Evolutionary conservation across 257 asterid genomes (phyloP), one percentile per base, ranked within the genome.

Genomic region (Solanum habrochaites): DNA sequence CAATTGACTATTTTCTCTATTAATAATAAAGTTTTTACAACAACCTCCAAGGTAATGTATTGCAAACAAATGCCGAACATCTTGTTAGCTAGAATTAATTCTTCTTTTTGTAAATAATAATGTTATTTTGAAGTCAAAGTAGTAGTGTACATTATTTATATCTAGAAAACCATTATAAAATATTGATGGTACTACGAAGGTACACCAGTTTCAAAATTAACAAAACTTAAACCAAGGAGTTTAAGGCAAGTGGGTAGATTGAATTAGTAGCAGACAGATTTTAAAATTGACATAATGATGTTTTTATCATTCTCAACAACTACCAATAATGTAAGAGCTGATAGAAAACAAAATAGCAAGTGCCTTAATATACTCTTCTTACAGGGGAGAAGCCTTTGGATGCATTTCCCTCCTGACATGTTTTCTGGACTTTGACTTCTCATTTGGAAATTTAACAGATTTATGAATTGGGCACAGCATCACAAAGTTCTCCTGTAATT

Each of bases 381-480:
- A 95, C 98, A 20, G 91, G 87, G 86, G 89, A 88, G 78, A n/a
- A 75, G 95, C 47, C 71, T 86, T 27, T 15, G 87, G 85, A 83
- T 80, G 83, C 83, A 85, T 88, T 72, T 86, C 90, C 84, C 74
- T 92, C 86, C 69, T 86, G 62, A 69, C 71, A 40, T 39, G 89
- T 89, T 89, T 92, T 89, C 86, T 85, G 32, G 92, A 82, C 82
- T 86, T 92, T 85, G 92, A 91, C 87, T 89, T 95, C 83, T 95
- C 97, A 39, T 91, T 89, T 81, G 99, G 99, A 92, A 97, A 96
- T 85, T 91, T 93, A 32, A 39, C 58, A 37, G 97, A 91, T 52
- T 85, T 91, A 92, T 97, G 99, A 86, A 11, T 45, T 81, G 99
- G 99, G 89, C 99, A 97, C 60, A 97, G 89, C 98, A 97, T 90